Evolutionary conservation across 768 basidiomycete species (phyloP).

Genomic region (Kwoniella sp.): DNA sequence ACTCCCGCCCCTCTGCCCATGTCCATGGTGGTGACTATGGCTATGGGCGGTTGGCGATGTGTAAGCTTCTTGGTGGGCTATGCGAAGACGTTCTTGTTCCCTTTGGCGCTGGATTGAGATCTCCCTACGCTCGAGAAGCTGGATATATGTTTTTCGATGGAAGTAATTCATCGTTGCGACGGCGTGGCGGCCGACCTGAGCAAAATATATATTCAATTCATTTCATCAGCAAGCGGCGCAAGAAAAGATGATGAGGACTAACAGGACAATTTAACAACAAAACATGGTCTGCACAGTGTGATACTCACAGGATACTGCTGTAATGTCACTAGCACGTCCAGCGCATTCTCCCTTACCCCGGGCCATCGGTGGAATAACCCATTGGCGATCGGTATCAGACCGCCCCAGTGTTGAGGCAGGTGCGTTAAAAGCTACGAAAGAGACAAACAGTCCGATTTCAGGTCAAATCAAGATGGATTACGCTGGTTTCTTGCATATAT

Average conservation of each 20-base stretch:
- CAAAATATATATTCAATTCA: not conserved
- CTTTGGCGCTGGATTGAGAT: slow-evolving; percentile 3
- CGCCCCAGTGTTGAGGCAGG: slow-evolving; percentile 74
- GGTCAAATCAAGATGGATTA: too few relatives aligned
- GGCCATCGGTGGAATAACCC: slow-evolving; percentile 87
- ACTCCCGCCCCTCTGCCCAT: not conserved
- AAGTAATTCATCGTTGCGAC: slow-evolving; percentile 44
- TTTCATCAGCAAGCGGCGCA: not conserved
- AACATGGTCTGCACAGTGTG: too few relatives aligned
- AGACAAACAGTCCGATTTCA: not conserved
- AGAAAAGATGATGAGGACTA: not conserved
- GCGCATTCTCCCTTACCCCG: slow-evolving; percentile 71
- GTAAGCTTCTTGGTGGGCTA: slow-evolving; percentile 7
- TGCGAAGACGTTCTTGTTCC: slow-evolving; percentile 14
- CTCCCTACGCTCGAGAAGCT: slow-evolving; percentile 30
- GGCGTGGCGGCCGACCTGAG: slow-evolving; percentile 44
- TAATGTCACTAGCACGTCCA: slow-evolving; percentile 80
- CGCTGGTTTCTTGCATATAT: too few relatives aligned
- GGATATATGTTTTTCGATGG: slow-evolving; percentile 41
- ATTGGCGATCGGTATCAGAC: slow-evolving; percentile 81
- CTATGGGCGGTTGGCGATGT: not conserved
- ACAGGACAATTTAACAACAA: too few relatives aligned
- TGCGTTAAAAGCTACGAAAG: slow-evolving; percentile 71
- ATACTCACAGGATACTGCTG: slow-evolving; percentile 73
- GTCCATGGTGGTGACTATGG: not conserved